Evolutionary conservation across 2,329 filamentous ascomycete species (phyloP), one percentile per base, ranked within the genome.

Genomic region (Sclerotinia borealis): DNA sequence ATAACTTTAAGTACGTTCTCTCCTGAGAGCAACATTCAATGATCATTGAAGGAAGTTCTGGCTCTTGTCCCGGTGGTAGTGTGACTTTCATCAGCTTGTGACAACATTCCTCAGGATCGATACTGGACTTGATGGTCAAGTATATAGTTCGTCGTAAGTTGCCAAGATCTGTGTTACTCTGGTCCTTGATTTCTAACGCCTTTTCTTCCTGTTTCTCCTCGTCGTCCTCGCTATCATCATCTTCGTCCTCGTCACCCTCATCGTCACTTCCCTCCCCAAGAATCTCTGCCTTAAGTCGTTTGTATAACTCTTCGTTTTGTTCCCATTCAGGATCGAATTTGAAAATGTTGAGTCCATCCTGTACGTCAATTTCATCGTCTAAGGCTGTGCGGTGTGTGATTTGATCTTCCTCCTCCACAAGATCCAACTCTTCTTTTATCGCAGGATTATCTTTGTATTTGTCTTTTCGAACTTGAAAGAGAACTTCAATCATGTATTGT

Each of bases 401-500:
- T 75, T 98, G 95, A 73, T 99, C 95, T 76, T 98, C 93, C 77
- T 99, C 95, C 77, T 98, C 93, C 10, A 99, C 91, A 51, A 99
- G 77, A 76, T 99, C 95, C 63, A 99, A 80, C 75, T 99, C 95
- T 74, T 97, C 93, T 75, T 88, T 93, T 71, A 98, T 81, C 0
- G 92, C 88, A 22, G 89, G 92, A 72, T 98, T 92, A 72, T 98
- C 92, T 79, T 96, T 96, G 81, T 96, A 99, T 72, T 90, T 90
- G 77, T 98, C 93, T 77, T 97, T 96, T 67, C 95, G 86, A 63
- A 97, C 89, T 78, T 99, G 93, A 75, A 99, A 99, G 49, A 99
- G 79, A 7, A 98, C 95, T 76, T 99, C 95, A 63, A 99, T 93
- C 91, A 96, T 96, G 77, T 98, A 99, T 78, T 99, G 95, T n/a